These are phyloP conservation scores for Halophytophthora polymorphica DNA, from an alignment of 352 stramenopile genomes.

Conservation along the genomic window DNA sequence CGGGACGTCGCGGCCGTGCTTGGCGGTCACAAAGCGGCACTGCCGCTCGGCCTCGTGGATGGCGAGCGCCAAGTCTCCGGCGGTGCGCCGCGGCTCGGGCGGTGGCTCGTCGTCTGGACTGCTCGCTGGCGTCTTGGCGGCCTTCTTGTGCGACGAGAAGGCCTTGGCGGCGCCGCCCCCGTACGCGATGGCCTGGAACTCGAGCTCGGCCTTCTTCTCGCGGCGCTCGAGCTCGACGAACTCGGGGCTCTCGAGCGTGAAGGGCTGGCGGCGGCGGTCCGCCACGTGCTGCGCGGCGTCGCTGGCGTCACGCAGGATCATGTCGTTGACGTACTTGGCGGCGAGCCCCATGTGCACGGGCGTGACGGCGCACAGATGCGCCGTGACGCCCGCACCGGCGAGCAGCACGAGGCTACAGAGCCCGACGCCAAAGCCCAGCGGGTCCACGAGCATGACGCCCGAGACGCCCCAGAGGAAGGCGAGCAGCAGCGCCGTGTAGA, in stretches of 20 bases:
- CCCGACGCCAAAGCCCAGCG: conserved; percentile 84
- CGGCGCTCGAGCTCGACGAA: conserved; percentile 69
- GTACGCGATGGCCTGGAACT: conserved; percentile 82
- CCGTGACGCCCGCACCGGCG: conserved; percentile 66
- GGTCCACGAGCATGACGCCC: conserved; percentile 89
- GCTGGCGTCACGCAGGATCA: conserved; percentile 85
- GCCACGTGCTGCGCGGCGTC: conserved; percentile 64
- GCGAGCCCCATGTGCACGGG: conserved; percentile 87
- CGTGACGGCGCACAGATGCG: conserved; percentile 77
- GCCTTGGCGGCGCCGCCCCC: conserved; percentile 30
- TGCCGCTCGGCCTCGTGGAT: conserved; percentile 65
- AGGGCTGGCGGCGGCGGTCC: conserved; percentile 56
- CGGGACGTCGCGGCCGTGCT: conserved; percentile 33
- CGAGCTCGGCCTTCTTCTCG: conserved; percentile 76
- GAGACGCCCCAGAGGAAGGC: conserved; percentile 83
- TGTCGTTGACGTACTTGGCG: conserved; percentile 87
- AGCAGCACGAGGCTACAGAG: conserved; percentile 86
- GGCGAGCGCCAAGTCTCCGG: conserved; percentile 59
- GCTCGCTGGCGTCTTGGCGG: conserved; percentile 13
- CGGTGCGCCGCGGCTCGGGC: conserved; percentile 24
- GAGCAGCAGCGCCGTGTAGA: conserved; percentile 73
- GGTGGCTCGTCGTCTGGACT: conserved; percentile 16
- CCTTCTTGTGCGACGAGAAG: conserved; percentile 54
- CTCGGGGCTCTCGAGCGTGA: conserved; percentile 75
- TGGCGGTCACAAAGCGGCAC: conserved; percentile 33